phyloP scores from a whole-genome alignment of 306 rosid genomes.

The Rosa multiflora region DNA sequence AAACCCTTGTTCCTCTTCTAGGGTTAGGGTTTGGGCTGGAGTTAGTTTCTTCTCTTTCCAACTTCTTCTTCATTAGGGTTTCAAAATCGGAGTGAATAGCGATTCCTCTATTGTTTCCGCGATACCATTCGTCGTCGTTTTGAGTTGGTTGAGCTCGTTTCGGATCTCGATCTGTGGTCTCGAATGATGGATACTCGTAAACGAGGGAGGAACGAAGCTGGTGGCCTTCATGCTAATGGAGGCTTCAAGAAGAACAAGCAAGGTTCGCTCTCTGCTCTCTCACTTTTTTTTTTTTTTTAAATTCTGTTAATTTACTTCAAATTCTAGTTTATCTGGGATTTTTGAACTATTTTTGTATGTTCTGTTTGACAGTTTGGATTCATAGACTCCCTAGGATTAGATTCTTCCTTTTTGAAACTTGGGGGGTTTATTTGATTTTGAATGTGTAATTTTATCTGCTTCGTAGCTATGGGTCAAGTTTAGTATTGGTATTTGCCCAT shows the following conservation, averaged over 20 bases:
- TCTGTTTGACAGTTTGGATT: not conserved
- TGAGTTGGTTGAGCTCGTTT: constrained; percentile 12
- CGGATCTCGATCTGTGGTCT: constrained; percentile 44
- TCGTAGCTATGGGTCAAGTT: not conserved
- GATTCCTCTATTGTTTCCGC: not conserved
- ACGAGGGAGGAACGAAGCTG: constrained; percentile 27
- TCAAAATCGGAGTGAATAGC: not conserved
- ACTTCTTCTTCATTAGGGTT: not conserved
- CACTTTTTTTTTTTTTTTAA: not conserved
- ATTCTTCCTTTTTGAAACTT: not conserved
- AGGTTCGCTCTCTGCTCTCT: not conserved
- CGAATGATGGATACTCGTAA: constrained; percentile 27
- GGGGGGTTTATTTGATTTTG: not conserved
- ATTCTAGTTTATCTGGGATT: not conserved
- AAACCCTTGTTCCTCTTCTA: constrained; percentile 35
- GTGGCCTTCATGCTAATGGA: constrained; percentile 15
- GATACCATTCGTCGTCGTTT: not conserved
- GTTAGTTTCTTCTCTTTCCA: constrained; percentile 1
- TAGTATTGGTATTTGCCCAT: not conserved
- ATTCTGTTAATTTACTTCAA: not conserved
- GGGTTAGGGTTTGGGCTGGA: constrained; percentile 51
- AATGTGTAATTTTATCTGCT: not conserved
- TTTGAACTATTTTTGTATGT: not conserved
- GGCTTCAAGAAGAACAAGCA: constrained; percentile 23
- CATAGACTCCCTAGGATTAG: not conserved